Evolutionary conservation across 768 basidiomycete species (phyloP).

Genomic region (Lactifluus echinatus): DNA sequence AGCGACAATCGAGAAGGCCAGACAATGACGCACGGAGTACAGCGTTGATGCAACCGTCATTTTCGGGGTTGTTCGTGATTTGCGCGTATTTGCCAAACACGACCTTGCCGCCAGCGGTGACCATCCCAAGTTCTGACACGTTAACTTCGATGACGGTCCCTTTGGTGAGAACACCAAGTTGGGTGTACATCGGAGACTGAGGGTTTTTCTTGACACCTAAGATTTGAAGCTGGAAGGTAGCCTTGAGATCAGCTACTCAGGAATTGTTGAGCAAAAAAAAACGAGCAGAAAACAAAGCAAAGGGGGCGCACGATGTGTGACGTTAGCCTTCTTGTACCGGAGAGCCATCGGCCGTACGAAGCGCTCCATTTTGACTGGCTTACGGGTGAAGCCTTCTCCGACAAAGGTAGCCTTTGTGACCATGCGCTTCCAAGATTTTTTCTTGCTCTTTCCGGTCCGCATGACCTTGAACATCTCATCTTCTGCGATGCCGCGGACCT

Average conservation of each 20-base stretch:
- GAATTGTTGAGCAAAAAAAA: background rate
- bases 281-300: background rate
- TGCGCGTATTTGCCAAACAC: constrained; percentile 92
- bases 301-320: constrained; percentile 82
- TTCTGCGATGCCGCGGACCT: constrained; percentile 95
- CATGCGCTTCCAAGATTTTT: constrained; percentile 98
- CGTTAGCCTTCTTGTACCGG: constrained; percentile 96
- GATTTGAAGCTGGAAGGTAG: constrained; percentile 97
- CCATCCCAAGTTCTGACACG: constrained; percentile 96
- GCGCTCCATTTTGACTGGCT: constrained; percentile 98
- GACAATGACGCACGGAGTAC: constrained; percentile 62
- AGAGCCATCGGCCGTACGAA: constrained; percentile 97
- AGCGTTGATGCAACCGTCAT: constrained; percentile 94
- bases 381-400: constrained; percentile 94
- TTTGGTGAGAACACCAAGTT: constrained; percentile 94
- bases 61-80: constrained; percentile 91
- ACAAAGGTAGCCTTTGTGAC: constrained; percentile 99
- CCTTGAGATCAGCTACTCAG: constrained; percentile 83
- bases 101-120: constrained; percentile 93
- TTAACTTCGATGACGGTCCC: constrained; percentile 98
- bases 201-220: constrained; percentile 99
- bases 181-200: constrained; percentile 96
- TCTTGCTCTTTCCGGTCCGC: constrained; percentile 94
- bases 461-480: constrained; percentile 99
- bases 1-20: background rate